Conservation (phyloP, 768 basidiomycete species). For the Podaxis rugospora region DNA sequence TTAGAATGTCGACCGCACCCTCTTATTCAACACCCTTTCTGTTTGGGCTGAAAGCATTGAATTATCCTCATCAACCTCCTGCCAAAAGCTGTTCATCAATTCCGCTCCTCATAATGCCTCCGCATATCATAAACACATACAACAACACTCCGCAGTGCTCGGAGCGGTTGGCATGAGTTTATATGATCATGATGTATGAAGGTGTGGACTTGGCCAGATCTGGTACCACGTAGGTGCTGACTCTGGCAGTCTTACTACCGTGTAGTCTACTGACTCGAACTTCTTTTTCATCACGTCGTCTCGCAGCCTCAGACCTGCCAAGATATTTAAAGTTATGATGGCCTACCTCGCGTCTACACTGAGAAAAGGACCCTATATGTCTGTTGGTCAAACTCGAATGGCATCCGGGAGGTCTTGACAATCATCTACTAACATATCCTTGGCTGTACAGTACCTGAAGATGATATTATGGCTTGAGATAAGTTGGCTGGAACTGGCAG, state of each 20-base stretch:
- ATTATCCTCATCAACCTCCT: background rate
- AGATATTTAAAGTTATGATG: background rate
- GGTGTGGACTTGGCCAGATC: too few species aligned
- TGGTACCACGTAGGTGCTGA: too few species aligned
- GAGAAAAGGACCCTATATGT: background rate
- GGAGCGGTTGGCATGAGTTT: too few species aligned
- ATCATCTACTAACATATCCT: background rate
- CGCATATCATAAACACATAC: background rate
- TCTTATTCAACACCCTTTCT: background rate
- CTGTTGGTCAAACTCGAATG: background rate
- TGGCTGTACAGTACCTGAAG: background rate
- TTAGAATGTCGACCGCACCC: constrained; percentile 2
- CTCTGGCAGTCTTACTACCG: too few species aligned
- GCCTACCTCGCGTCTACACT: background rate
- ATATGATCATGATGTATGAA: too few species aligned
- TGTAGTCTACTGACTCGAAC: too few species aligned
- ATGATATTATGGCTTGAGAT: too few species aligned
- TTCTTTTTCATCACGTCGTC: background rate
- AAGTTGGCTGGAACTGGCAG: too few species aligned
- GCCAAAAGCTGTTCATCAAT: too few species aligned
- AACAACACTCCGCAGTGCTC: too few species aligned
- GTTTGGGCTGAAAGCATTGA: background rate
- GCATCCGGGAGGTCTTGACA: background rate
- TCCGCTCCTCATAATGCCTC: background rate
- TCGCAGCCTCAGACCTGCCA: background rate